A percentile compares a stretch with the other conserved stretches of the same genome.
Evolutionary conservation across 192 early-diverging fungal genomes (phyloP).

Genomic region (Dimargaris xerosporica): DNA sequence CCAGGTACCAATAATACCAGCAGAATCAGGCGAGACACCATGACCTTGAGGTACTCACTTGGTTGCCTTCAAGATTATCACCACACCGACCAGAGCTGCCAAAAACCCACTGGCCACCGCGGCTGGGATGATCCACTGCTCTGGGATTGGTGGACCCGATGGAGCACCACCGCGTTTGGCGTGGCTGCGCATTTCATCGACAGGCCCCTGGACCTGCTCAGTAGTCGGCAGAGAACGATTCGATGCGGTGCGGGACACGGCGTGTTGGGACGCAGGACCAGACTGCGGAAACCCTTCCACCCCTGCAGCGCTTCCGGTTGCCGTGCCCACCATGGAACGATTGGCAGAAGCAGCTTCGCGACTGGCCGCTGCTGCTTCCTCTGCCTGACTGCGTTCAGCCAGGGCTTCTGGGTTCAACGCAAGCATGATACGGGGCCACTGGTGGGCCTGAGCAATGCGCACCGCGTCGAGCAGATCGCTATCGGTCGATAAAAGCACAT

Average conservation of each 20-base stretch:
- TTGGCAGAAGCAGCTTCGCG: background rate
- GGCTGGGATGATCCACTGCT: slow-evolving; percentile 26
- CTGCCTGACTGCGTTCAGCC: slow-evolving; percentile 15
- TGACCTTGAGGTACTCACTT: slow-evolving; percentile 10
- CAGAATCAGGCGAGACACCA: background rate
- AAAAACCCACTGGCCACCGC: slow-evolving; percentile 32
- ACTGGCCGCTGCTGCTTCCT: background rate
- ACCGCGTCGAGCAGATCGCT: slow-evolving; percentile 76
- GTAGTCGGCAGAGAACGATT: background rate
- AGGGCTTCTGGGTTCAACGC: slow-evolving; percentile 25
- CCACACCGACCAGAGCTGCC: slow-evolving; percentile 29
- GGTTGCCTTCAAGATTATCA: slow-evolving; percentile 28
- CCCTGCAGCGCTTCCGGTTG: too few species aligned
- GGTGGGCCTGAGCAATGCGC: slow-evolving; percentile 57
- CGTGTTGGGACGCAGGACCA: too few species aligned
- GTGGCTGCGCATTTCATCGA: too few species aligned
- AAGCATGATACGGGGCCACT: slow-evolving; percentile 64
- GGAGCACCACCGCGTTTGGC: too few species aligned
- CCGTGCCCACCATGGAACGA: too few species aligned
- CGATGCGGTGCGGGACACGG: background rate
- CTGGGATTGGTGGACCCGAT: slow-evolving; percentile 16
- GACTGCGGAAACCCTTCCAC: too few species aligned
- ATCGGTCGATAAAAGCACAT: slow-evolving; percentile 60
- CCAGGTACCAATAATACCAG: too few species aligned
- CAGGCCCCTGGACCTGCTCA: too few species aligned